A percentile compares a stretch with the other conserved stretches of the same genome.
Evolutionary conservation across 1,284 basidiomycete genomes (phyloP).

Genomic region (Mixia osmundae): DNA sequence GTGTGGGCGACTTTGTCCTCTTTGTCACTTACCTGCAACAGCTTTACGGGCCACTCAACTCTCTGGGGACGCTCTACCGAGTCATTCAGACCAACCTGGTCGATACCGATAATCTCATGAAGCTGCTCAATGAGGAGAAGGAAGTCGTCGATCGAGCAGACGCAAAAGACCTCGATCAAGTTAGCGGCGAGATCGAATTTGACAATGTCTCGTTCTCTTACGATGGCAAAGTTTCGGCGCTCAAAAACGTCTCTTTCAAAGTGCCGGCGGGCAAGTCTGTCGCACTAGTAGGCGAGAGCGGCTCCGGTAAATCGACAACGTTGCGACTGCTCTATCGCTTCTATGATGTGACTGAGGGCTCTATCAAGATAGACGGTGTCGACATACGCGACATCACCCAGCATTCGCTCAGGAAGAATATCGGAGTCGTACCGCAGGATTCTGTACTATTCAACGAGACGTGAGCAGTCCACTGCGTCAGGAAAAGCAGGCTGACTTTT

Average conservation of each 20-base stretch:
- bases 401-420: slow-evolving; percentile 42
- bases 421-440: slow-evolving; percentile 31
- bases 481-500: background rate
- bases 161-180: slow-evolving; percentile 40
- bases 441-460: slow-evolving; percentile 60
- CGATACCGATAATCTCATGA: slow-evolving; percentile 49
- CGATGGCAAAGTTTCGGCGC: slow-evolving; percentile 44
- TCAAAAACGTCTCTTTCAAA: slow-evolving; percentile 57
- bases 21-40: slow-evolving; percentile 40
- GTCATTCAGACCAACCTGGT: slow-evolving; percentile 31
- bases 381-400: slow-evolving; percentile 70
- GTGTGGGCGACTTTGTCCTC: slow-evolving; percentile 37
- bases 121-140: slow-evolving; percentile 44
- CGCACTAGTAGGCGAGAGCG: slow-evolving; percentile 34
- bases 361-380: slow-evolving; percentile 44
- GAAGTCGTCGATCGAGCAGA: slow-evolving; percentile 58
- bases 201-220: slow-evolving; percentile 41
- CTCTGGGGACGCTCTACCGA: slow-evolving; percentile 16
- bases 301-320: slow-evolving; percentile 53
- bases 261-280: slow-evolving; percentile 55
- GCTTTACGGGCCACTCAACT: slow-evolving; percentile 34
- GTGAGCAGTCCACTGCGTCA: slow-evolving; percentile 24
- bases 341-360: slow-evolving; percentile 54
- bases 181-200: slow-evolving; percentile 50
- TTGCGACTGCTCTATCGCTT: slow-evolving; percentile 65